These are phyloP conservation scores for Picochlorum sp. DNA, from an alignment of 139 green algal species.

Conservation along the genomic window DNA sequence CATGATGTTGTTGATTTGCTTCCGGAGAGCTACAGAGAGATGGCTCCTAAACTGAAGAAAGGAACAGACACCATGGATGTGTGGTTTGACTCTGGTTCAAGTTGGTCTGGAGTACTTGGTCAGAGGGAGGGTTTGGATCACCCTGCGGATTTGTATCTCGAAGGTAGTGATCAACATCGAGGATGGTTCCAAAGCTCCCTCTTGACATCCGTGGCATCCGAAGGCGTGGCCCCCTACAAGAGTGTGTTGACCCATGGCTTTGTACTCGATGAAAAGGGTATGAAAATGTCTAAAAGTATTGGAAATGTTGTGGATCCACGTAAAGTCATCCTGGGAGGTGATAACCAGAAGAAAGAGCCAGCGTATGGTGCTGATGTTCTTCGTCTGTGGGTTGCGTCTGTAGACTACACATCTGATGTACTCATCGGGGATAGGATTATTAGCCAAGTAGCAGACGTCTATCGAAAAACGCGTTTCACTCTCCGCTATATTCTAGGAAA, in stretches of 20 bases:
- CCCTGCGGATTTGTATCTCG: constrained; percentile 95
- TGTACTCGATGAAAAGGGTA: constrained; percentile 50
- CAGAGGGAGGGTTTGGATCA: constrained; percentile 39
- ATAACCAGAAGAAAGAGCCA: constrained; percentile 84
- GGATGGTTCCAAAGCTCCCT: constrained; percentile 97
- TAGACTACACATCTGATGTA: constrained; percentile 93
- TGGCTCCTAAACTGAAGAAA: constrained; percentile 53
- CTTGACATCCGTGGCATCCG: constrained; percentile 85
- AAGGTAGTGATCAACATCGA: constrained; percentile 95
- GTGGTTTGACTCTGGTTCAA: constrained; percentile 95
- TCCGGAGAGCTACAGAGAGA: constrained; percentile 44
- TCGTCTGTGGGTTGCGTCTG: constrained; percentile 88
- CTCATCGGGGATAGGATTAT: constrained; percentile 73
- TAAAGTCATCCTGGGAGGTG: constrained; percentile 82
- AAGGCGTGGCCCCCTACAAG: constrained; percentile 78
- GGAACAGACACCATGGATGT: constrained; percentile 99
- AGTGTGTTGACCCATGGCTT: constrained; percentile 86
- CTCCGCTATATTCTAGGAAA: constrained; percentile 96
- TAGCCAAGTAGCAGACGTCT: constrained; percentile 84
- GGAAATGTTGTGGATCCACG: constrained; percentile 93
- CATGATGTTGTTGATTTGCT: constrained; percentile 76
- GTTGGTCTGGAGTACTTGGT: constrained; percentile 80
- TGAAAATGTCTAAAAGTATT: constrained; percentile 90
- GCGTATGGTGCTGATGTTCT: constrained; percentile 90
- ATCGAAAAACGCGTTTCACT: constrained; percentile 85